A percentile compares a stretch with the other conserved stretches of the same genome.
phyloP scores from a whole-genome alignment of 345 rosid genomes.

The Aurinia saxatilis region DNA sequence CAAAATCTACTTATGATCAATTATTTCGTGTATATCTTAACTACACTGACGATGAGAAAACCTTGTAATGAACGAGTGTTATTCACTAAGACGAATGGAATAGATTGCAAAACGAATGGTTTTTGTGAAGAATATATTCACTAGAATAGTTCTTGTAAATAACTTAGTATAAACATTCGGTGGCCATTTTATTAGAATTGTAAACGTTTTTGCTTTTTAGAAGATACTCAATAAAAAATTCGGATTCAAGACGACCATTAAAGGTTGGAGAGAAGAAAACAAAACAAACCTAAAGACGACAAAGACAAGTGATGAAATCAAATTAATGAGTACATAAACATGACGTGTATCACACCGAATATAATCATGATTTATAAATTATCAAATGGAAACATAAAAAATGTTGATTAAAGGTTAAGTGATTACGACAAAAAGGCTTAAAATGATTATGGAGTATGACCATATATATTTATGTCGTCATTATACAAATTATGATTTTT shows the following conservation, averaged over 20 bases:
- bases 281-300: background rate
- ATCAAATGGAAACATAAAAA: background rate
- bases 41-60: no score
- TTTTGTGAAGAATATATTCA: no score
- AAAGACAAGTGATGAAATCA: background rate
- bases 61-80: no score
- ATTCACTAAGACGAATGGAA: no score
- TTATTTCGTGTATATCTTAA: no score
- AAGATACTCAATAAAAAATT: background rate
- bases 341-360: background rate
- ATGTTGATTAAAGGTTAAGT: background rate
- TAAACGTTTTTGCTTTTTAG: background rate
- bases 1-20: no score
- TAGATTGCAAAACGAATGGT: no score
- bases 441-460: conserved; percentile 2
- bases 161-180: background rate
- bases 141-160: no score
- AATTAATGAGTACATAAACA: background rate
- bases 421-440: background rate
- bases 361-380: background rate
- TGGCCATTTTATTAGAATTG: background rate
- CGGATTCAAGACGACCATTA: background rate
- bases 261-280: background rate
- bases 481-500: background rate
- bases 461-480: background rate